phyloP scores from a whole-genome alignment of 257 asterid species.

The Marsdenia floribunda region DNA sequence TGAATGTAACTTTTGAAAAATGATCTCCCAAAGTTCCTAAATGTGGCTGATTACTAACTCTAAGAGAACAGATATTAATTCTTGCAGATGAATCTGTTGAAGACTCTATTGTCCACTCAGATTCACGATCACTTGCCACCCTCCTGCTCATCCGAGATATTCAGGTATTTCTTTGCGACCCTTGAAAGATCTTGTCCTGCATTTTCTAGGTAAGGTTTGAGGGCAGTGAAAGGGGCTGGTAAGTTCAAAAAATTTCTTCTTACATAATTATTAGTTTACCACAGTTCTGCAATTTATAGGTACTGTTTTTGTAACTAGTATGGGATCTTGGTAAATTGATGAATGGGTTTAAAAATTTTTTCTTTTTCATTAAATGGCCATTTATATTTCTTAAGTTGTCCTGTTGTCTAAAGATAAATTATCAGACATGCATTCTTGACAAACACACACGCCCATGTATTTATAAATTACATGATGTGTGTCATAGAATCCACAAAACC shows the following conservation, averaged over 20 bases:
- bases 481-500: not conserved
- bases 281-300: not conserved
- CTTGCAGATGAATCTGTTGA: constrained; percentile 98
- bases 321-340: not conserved
- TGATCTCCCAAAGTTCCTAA: constrained; percentile 7
- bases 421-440: not conserved
- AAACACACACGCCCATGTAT: too few species aligned
- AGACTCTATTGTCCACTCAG: constrained; percentile 93
- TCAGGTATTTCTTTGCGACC: constrained; percentile 44
- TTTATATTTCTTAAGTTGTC: not conserved
- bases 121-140: constrained; percentile 94
- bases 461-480: not conserved
- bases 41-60: constrained; percentile 62
- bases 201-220: not conserved
- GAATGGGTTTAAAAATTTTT: not conserved
- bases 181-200: not conserved
- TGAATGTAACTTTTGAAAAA: not conserved
- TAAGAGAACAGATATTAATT: constrained; percentile 75
- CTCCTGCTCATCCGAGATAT: constrained; percentile 96
- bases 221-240: not conserved
- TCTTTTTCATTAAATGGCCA: not conserved
- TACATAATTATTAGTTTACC: not conserved
- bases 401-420: not conserved
- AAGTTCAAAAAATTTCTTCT: not conserved
- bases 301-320: not conserved